Conservation (phyloP, 2,329 filamentous ascomycete species). For the Diaporthe citri region DNA sequence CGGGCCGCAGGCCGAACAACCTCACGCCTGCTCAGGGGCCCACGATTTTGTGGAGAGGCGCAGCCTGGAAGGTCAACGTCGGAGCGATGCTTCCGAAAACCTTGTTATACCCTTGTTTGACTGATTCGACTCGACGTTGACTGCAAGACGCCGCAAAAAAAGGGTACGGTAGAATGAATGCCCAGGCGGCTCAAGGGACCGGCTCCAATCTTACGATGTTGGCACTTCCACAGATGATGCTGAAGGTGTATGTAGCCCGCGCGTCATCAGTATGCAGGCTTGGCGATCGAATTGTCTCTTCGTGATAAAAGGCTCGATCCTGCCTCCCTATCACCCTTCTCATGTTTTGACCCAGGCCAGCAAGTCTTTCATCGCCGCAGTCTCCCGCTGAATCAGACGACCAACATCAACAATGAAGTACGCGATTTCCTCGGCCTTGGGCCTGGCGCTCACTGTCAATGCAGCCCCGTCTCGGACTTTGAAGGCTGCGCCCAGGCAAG, state of each 20-base stretch:
- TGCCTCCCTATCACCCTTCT: not conserved
- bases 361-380: not conserved
- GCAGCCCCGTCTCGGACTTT: slow-evolving; percentile 50
- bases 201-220: slow-evolving; percentile 12
- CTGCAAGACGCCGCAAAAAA: not conserved
- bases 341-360: not conserved
- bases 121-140: not conserved
- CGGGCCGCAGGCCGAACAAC: slow-evolving; percentile 30
- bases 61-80: not conserved
- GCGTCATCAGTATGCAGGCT: not conserved
- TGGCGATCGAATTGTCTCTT: not conserved
- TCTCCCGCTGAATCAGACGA: not conserved
- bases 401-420: slow-evolving; percentile 24
- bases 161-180: slow-evolving; percentile 5
- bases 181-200: slow-evolving; percentile 31
- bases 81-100: slow-evolving; percentile 19
- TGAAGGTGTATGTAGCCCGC: not conserved
- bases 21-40: slow-evolving; percentile 20
- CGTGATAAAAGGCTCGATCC: not conserved
- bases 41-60: not conserved
- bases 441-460: slow-evolving; percentile 42
- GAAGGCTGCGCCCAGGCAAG: slow-evolving; percentile 47
- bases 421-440: slow-evolving; percentile 12
- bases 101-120: not conserved
- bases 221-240: not conserved